Evolutionary conservation across 2,329 filamentous ascomycete genomes (phyloP).

Genomic region (Epichloe bromicola): DNA sequence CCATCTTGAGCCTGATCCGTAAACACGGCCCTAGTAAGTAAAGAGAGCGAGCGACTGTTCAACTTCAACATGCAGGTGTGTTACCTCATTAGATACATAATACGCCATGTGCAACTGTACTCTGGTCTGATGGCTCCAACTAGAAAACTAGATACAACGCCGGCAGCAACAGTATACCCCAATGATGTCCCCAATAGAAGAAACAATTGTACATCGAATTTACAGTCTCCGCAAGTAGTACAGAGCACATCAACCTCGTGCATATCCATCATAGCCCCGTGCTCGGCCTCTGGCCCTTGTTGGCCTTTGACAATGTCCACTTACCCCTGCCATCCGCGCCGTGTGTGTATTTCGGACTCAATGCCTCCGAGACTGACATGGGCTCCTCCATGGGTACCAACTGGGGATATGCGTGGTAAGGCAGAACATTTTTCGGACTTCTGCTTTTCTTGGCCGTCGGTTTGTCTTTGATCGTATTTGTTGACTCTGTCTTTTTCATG

Average conservation of each 20-base stretch:
- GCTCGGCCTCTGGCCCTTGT: slow-evolving; percentile 13
- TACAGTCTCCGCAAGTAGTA: neutral
- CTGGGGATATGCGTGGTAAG: slow-evolving; percentile 22
- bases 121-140: no score
- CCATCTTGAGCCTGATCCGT: neutral
- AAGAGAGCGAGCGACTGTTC: neutral
- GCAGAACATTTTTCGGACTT: slow-evolving; percentile 19
- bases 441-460: slow-evolving; percentile 13
- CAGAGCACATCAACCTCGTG: neutral
- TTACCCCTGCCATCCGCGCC: slow-evolving; percentile 13
- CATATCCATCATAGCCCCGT: slow-evolving; percentile 12
- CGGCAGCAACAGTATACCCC: no score
- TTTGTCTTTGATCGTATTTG: slow-evolving; percentile 12
- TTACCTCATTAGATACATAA: no score
- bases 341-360: slow-evolving; percentile 12
- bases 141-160: no score
- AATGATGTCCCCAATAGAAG: no score
- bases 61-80: neutral
- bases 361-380: slow-evolving; percentile 22
- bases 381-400: slow-evolving; percentile 23
- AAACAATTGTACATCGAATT: no score
- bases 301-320: slow-evolving; percentile 14
- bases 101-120: no score
- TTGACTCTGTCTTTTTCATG: slow-evolving; percentile 25
- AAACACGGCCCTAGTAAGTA: neutral